Percentiles rank a stretch among this genome's conserved stretches.
Evolutionary conservation across 2,329 filamentous ascomycete genomes (phyloP).

Genomic region (Cadophora sp.): DNA sequence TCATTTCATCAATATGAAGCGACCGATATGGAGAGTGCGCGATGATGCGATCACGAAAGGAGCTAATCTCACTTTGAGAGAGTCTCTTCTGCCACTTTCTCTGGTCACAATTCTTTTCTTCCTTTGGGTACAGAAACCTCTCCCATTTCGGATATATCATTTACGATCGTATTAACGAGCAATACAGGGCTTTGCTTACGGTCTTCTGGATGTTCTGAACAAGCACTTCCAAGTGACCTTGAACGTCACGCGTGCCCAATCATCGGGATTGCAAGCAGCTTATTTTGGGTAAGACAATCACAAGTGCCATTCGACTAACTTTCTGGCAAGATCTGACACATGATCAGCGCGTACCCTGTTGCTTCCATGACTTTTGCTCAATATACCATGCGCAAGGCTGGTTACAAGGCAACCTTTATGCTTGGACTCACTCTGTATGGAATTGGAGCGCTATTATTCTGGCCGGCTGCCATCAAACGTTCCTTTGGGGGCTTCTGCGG

Average conservation of each 20-base stretch:
- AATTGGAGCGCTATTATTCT: constrained; percentile 54
- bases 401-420: constrained; percentile 59
- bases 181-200: constrained; percentile 50
- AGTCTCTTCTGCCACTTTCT: neutral
- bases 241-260: constrained; percentile 43
- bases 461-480: too few relatives aligned
- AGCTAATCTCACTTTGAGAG: neutral
- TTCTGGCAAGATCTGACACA: neutral
- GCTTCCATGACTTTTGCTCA: neutral
- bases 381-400: neutral
- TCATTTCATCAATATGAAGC: neutral
- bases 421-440: constrained; percentile 69
- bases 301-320: neutral
- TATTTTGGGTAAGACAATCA: constrained; percentile 45
- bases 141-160: constrained; percentile 5
- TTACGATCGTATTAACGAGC: neutral
- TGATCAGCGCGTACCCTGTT: neutral
- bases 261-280: constrained; percentile 42
- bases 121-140: constrained; percentile 48
- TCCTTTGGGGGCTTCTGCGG: constrained; percentile 80
- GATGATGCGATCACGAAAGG: neutral
- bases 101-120: constrained; percentile 57
- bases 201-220: constrained; percentile 53
- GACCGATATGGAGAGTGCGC: neutral
- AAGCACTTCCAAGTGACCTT: constrained; percentile 50